Base-by-base conservation (phyloP, 1,284 basidiomycete genomes). In the Neonothopanus nambi region DNA sequence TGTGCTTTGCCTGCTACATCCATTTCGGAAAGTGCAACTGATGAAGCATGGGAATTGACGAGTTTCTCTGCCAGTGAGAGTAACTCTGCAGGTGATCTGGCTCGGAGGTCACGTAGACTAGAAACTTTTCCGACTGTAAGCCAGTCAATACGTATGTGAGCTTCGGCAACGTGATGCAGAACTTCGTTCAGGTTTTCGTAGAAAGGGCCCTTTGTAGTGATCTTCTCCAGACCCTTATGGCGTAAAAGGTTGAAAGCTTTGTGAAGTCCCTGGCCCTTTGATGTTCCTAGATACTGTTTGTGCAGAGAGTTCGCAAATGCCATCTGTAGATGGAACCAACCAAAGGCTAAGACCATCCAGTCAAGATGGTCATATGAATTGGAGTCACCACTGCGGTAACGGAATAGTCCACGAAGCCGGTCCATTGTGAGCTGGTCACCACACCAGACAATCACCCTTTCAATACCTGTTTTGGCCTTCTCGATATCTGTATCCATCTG, bases 141-240 rank as follows among this genome's bases (percentile, higher is more conserved):
- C 62, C 61, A 65, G 18, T 39, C 23, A 11, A 48, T 57, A 6
- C 56, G 60, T 12, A 65, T 50, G 28, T 61, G 60, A 1, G 63
- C 65, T 35, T 66, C 60, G 5, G 51, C 54, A 18, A 62, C 54
- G 38, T 64, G 63, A 21, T 57, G 44, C 3, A 66, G 20, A 1
- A 54, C 56, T 37, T 66, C 62, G n/a, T 62, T 47, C 1, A 66
- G 54, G 39, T 57, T 39, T n/a, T 65, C 60, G 44, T 59, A 56
- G 42, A 64, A 66, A 2, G 58, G 59, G 1, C 63, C 63, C 50
- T 65, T 58, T 0, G 56, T 61, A 1, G 51, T 41, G 6, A 41
- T 45, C 5, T 30, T 39, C 5, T 39, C 21, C 3, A 64, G 26
- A 5, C 61, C 58, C 41, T 60, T 62, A 20, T 52, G 55, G 12